Conservation (phyloP, 192 early-diverging fungal genomes). For the Umbelopsis isabellina region DNA sequence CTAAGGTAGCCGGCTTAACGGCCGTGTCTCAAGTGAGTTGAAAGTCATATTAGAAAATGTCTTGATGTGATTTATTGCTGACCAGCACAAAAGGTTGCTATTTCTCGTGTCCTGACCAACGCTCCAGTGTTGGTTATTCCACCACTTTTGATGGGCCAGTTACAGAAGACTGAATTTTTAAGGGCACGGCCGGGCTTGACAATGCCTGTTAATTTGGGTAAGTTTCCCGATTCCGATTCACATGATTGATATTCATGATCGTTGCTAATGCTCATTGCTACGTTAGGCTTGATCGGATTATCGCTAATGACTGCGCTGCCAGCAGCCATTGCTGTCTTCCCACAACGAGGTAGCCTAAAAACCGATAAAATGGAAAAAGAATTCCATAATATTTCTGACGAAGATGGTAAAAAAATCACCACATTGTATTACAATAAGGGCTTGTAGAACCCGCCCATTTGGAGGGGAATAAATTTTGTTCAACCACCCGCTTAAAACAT, state of each 20-base stretch:
- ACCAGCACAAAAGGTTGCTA: conserved; percentile 54
- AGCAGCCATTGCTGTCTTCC: conserved; percentile 78
- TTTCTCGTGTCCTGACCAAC: conserved; percentile 76
- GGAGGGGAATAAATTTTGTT: conserved; percentile 6
- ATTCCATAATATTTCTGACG: conserved; percentile 62
- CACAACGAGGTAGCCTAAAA: conserved; percentile 65
- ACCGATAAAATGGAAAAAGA: conserved; percentile 64
- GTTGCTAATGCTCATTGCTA: not conserved
- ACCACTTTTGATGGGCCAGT: conserved; percentile 65
- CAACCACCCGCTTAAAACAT: not conserved
- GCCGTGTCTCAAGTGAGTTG: conserved; percentile 64
- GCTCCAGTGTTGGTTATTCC: conserved; percentile 76
- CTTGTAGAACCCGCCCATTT: conserved; percentile 45
- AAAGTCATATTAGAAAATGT: not conserved
- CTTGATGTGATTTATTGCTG: not conserved
- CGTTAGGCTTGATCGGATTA: conserved; percentile 59
- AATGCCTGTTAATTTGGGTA: conserved; percentile 67
- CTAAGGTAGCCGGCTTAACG: conserved; percentile 61
- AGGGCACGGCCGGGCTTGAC: conserved; percentile 54
- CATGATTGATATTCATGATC: not conserved
- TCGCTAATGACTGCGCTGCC: conserved; percentile 78
- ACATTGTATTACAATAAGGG: conserved; percentile 80
- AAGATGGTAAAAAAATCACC: conserved; percentile 61
- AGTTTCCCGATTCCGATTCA: not conserved
- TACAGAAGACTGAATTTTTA: conserved; percentile 65